Percentiles rank a stretch among this genome's conserved stretches.
Conservation (phyloP, 306 rosid genomes). For the Cucumis hystrix region DNA sequence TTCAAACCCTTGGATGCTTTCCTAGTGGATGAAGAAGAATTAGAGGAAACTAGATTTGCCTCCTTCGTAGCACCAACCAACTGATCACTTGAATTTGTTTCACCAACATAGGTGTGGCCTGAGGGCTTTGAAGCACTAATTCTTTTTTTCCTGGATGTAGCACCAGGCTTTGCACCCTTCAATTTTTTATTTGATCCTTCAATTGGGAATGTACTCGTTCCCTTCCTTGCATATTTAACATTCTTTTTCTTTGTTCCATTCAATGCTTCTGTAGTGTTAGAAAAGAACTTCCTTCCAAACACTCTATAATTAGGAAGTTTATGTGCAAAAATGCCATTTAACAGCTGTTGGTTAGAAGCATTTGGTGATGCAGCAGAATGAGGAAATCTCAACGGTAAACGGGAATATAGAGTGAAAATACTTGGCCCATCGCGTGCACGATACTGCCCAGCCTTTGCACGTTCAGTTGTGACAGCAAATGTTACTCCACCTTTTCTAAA, state of each 20-base stretch:
- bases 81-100: constrained; percentile 11
- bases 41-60: background rate
- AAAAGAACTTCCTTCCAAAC: constrained; percentile 31
- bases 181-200: constrained; percentile 5
- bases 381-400: constrained; percentile 3
- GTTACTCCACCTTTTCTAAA: constrained; percentile 17
- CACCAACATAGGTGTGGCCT: constrained; percentile 15
- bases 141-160: constrained; percentile 17
- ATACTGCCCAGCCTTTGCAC: background rate
- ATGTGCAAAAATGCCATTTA: constrained; percentile 10
- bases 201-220: background rate
- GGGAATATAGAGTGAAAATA: constrained; percentile 5
- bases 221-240: too few relatives aligned
- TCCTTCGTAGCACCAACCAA: constrained; percentile 17
- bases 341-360: constrained; percentile 11
- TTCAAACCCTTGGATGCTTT: constrained; percentile 19
- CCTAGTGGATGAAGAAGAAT: constrained; percentile 4
- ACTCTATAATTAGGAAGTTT: constrained; percentile 16
- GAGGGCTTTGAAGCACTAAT: constrained; percentile 10
- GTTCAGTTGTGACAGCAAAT: constrained; percentile 5
- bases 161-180: constrained; percentile 25
- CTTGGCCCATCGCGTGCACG: constrained; percentile 13
- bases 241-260: background rate
- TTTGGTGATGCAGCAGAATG: constrained; percentile 15
- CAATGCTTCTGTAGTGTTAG: constrained; percentile 15